Percentiles rank a stretch among this genome's conserved stretches.
These are phyloP conservation scores for Picochlorum costavermella DNA, from an alignment of 139 green algal genomes.

Conservation along the genomic window DNA sequence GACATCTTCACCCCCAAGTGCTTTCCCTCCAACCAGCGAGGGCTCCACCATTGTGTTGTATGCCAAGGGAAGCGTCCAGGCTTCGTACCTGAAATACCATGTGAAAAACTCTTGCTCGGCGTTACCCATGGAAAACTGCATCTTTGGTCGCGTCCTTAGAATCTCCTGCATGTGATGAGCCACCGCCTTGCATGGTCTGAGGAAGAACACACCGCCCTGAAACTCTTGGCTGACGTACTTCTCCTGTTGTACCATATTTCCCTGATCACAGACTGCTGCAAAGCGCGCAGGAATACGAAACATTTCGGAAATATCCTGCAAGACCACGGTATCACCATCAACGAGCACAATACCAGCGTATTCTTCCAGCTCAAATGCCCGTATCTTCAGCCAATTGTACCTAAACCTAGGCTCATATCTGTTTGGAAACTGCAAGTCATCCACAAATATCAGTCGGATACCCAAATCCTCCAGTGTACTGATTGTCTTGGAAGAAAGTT, in stretches of 20 bases:
- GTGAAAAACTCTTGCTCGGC: slow-evolving; percentile 3
- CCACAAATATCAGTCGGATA: slow-evolving; percentile 1
- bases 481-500: not conserved
- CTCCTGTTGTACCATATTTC: not conserved
- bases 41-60: not conserved
- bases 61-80: not conserved
- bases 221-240: not conserved
- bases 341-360: not conserved
- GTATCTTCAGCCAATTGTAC: slow-evolving; percentile 1
- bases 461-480: not conserved
- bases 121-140: not conserved
- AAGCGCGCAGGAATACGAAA: not conserved
- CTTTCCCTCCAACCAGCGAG: not conserved
- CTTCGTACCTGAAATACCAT: slow-evolving; percentile 6
- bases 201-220: not conserved
- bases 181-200: not conserved
- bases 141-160: not conserved
- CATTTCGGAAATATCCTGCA: not conserved
- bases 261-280: not conserved
- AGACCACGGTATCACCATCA: not conserved
- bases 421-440: not conserved
- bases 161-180: not conserved
- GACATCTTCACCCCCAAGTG: not conserved
- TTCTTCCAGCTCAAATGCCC: not conserved
- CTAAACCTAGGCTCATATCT: not conserved